Conservation (phyloP, 176 grass and related monocot species). For the Bonia amplexicaulis region DNA sequence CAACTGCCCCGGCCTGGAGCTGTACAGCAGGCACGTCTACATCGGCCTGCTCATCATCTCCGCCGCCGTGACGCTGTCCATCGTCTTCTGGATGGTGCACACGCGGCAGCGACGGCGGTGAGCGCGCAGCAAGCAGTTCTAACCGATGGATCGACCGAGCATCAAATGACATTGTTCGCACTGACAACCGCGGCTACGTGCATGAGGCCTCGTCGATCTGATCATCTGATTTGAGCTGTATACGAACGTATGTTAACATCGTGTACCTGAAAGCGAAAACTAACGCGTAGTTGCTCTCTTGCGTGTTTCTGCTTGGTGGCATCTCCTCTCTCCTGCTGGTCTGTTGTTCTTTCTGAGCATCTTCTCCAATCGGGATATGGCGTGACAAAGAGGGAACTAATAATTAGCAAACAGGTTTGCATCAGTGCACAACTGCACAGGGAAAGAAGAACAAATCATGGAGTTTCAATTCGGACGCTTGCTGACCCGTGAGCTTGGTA, state of each 20-base stretch:
- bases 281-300: neutral
- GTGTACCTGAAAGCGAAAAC: neutral
- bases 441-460: neutral
- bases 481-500: slow-evolving; percentile 4
- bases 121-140: slow-evolving; percentile 28
- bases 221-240: neutral
- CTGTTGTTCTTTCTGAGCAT: neutral
- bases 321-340: neutral
- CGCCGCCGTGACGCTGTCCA: slow-evolving; percentile 52
- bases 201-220: neutral
- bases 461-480: neutral
- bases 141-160: neutral
- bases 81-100: slow-evolving; percentile 73
- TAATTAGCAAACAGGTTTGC: neutral
- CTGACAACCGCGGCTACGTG: neutral
- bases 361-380: neutral
- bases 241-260: neutral
- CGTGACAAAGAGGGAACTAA: neutral
- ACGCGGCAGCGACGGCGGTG: slow-evolving; percentile 62
- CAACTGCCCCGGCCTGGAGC: slow-evolving; percentile 67
- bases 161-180: neutral
- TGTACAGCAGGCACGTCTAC: slow-evolving; percentile 57
- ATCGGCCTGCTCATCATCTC: slow-evolving; percentile 52
- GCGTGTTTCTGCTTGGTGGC: neutral
- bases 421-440: neutral